phyloP scores from a whole-genome alignment of 225 moss, liverwort and hornwort species.

The Bryoerythrophyllum caledonicum region DNA sequence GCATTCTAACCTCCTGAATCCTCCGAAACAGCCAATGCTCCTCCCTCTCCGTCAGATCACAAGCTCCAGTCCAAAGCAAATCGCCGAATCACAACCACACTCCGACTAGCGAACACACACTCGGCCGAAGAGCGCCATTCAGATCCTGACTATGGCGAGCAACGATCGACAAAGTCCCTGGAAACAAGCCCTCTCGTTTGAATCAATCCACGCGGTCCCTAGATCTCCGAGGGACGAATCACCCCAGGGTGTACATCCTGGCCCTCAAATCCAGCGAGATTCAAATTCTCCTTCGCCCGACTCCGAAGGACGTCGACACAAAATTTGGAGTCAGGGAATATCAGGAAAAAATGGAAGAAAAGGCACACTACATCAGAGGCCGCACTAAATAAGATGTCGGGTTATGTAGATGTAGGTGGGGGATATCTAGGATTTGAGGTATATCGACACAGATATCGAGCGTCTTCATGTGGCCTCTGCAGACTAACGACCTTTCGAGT shows the following conservation, averaged over 20 bases:
- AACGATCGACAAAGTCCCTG: background rate
- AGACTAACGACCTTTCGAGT: background rate
- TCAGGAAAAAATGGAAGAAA: no score
- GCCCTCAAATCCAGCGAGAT: background rate
- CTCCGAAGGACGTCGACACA: no score
- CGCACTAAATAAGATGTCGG: background rate
- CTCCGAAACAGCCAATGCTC: background rate
- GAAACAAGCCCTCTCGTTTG: slow-evolving; percentile 13
- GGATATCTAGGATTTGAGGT: background rate
- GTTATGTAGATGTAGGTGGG: background rate
- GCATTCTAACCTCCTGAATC: slow-evolving; percentile 13
- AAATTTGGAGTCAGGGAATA: no score
- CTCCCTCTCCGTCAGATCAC: no score
- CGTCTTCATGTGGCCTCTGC: background rate
- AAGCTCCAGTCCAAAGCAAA: no score
- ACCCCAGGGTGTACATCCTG: rapidly evolving
- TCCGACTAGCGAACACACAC: background rate
- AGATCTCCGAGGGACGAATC: rapidly evolving
- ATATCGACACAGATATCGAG: no score
- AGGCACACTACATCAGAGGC: no score
- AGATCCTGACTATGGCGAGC: slow-evolving; percentile 33
- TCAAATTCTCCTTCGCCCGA: background rate
- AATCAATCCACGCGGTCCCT: rapidly evolving
- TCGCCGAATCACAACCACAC: background rate
- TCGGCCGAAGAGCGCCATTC: background rate